Base-by-base conservation (phyloP, 2,329 filamentous ascomycete species). In the Elsinoe arachidis region DNA sequence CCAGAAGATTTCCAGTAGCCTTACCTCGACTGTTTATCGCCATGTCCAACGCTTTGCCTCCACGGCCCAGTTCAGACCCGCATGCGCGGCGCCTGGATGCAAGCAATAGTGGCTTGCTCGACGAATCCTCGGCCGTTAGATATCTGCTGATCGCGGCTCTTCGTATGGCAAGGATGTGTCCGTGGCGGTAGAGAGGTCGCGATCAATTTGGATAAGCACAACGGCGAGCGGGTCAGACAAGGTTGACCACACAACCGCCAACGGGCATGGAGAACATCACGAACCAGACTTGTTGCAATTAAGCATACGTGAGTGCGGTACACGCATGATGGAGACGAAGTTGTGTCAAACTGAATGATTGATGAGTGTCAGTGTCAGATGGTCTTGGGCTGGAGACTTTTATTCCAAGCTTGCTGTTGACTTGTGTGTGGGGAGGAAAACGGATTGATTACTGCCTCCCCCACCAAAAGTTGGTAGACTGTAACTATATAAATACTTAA, bases 201-300 rank as follows among this genome's bases (percentile, higher is more conserved):
- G 34, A 35, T 53, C 49, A 53, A 53, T 53, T 53, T 39, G 49
- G 49, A 39, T 53, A 53, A 38, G 33, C 33, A n/a, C 34, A 53
- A 53, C 49, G 49, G 49, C 26, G 34, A 26, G 33, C 49, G 30
- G 49, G 34, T 17, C 14, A 52, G 10, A 53, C 49, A 53, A 17
- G 49, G 49, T 53, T 53, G 49, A 53, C 49, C 49, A 53, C 23
- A 26, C 49, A 53, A 53, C 49, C 49, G 49, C 14, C 23, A 53
- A 37, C 35, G 49, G n/a, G 11, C 49, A 35, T 53, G 35, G 34
- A 39, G 49, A 53, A 53, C 33, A 26, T 34, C 49, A 53, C 39
- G 46, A 23, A 46, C 41, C 41, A 26, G 26, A 30, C 26, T 30
- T 30, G 26, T 30, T 30, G 26, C 26, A 30, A 30, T 7, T 9